A percentile compares a stretch with the other conserved stretches of the same genome.
Conservation (phyloP, 176 grass and related monocot species). For the Guadua angustifolia region DNA sequence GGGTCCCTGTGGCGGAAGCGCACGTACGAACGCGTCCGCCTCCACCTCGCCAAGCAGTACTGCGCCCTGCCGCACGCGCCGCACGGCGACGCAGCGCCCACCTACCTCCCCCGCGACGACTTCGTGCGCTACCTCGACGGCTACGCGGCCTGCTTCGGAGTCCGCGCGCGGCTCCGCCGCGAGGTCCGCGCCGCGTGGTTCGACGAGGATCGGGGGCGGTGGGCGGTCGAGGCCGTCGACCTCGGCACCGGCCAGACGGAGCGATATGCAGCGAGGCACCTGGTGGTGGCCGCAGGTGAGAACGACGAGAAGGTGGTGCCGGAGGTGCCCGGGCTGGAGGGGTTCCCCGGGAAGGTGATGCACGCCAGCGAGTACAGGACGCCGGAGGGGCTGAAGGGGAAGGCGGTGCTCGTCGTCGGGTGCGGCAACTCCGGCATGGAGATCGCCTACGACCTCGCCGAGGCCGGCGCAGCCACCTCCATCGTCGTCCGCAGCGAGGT, state of each 20-base stretch:
- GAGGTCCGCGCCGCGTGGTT: constrained; percentile 55
- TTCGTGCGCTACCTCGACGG: constrained; percentile 73
- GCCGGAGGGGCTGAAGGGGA: constrained; percentile 45
- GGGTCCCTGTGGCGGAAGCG: constrained; percentile 77
- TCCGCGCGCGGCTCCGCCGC: constrained; percentile 51
- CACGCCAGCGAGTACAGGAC: constrained; percentile 66
- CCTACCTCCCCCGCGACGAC: constrained; percentile 56
- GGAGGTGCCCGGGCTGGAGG: constrained; percentile 61
- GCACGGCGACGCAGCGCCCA: constrained; percentile 40
- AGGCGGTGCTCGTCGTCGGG: constrained; percentile 76
- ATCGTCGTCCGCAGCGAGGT: constrained; percentile 69
- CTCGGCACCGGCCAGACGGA: constrained; percentile 14
- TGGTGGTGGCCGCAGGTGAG: constrained; percentile 79
- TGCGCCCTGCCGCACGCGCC: constrained; percentile 65
- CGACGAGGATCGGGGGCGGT: constrained; percentile 33
- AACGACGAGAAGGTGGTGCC: constrained; percentile 72
- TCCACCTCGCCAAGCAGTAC: constrained; percentile 78
- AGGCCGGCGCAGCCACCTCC: constrained; percentile 53
- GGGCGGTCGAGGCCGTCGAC: constrained; percentile 53
- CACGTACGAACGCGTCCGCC: constrained; percentile 69
- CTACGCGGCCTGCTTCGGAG: constrained; percentile 56
- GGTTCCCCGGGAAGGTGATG: constrained; percentile 54
- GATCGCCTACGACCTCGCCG: constrained; percentile 72
- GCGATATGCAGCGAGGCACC: constrained; percentile 48
- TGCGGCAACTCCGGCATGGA: constrained; percentile 95